Evolutionary conservation across 768 basidiomycete genomes (phyloP).

Genomic region (Boletus reticulatus): DNA sequence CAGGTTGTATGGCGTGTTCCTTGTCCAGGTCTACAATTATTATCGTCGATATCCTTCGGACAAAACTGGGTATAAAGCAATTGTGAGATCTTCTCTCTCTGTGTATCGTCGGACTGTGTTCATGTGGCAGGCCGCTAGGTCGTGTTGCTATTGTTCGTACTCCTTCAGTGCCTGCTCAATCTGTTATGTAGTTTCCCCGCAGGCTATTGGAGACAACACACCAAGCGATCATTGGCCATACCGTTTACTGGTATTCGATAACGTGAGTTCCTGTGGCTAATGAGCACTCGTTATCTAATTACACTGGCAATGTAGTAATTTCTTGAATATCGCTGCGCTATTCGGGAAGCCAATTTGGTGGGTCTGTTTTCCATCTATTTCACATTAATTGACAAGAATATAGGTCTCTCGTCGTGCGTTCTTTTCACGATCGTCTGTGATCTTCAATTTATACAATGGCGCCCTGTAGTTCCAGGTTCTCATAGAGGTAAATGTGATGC

Average conservation of each 20-base stretch:
- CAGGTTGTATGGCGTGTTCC: slow-evolving; percentile 51
- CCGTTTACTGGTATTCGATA: slow-evolving; percentile 53
- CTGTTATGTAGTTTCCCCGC: neutral
- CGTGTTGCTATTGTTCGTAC: slow-evolving; percentile 31
- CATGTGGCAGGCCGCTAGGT: slow-evolving; percentile 26
- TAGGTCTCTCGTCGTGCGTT: slow-evolving; percentile 50
- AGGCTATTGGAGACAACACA: slow-evolving; percentile 50
- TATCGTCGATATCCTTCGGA: slow-evolving; percentile 56
- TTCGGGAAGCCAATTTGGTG: slow-evolving; percentile 42
- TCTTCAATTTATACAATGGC: neutral
- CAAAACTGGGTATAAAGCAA: slow-evolving; percentile 44
- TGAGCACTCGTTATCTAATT: slow-evolving; percentile 1
- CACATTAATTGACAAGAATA: slow-evolving; percentile 19
- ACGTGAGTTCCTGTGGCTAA: slow-evolving; percentile 37
- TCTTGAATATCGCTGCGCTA: slow-evolving; percentile 35
- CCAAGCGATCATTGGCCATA: slow-evolving; percentile 50
- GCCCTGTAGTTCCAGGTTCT: slow-evolving; percentile 42
- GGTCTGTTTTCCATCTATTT: neutral
- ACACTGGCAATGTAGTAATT: slow-evolving; percentile 42
- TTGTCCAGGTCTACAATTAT: slow-evolving; percentile 54
- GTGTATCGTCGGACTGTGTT: neutral
- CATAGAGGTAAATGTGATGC: slow-evolving; percentile 30
- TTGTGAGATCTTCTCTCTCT: slow-evolving; percentile 39
- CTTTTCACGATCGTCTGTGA: slow-evolving; percentile 2
- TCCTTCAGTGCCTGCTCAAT: neutral